Percentiles rank a stretch among this genome's conserved stretches.
phyloP scores from a whole-genome alignment of 495 filamentous ascomycete species.

The Glonium stellatum region DNA sequence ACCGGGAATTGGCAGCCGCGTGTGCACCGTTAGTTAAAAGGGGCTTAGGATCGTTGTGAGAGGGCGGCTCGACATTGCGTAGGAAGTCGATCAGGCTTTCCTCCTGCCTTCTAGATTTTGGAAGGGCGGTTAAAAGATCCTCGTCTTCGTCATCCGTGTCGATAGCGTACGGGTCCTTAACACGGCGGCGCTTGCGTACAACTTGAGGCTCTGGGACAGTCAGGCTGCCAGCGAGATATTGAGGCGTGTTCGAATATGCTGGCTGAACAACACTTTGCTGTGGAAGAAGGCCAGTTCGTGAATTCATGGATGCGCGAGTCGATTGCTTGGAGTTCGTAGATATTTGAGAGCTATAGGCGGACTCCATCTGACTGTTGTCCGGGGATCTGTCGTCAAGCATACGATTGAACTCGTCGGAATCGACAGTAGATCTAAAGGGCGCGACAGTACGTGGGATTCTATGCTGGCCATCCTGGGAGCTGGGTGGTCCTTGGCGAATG shows the following conservation, averaged over 20 bases:
- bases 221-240: conserved; percentile 17
- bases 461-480: conserved; percentile 44
- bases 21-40: conserved; percentile 26
- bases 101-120: conserved; percentile 42
- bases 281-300: conserved; percentile 50
- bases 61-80: conserved; percentile 63
- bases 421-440: conserved; percentile 76
- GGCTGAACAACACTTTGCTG: conserved; percentile 24
- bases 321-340: conserved; percentile 41
- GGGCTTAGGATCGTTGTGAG: conserved; percentile 43
- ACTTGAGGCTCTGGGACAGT: conserved; percentile 28
- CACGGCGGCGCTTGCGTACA: conserved; percentile 62
- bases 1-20: conserved; percentile 15
- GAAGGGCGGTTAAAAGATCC: conserved; percentile 46
- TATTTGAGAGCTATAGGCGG: conserved; percentile 19
- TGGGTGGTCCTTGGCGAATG: conserved; percentile 73
- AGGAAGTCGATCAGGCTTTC: conserved; percentile 86
- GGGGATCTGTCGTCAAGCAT: conserved; percentile 40
- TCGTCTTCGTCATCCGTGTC: conserved; percentile 74
- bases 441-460: conserved; percentile 78
- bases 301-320: conserved; percentile 49
- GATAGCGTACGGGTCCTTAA: conserved; percentile 86
- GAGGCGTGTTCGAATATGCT: conserved; percentile 26
- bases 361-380: conserved; percentile 16
- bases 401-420: conserved; percentile 63